Percentiles rank a stretch among this genome's conserved stretches.
phyloP scores from a whole-genome alignment of 176 grass and related monocot genomes.

The Carex scoparia region DNA sequence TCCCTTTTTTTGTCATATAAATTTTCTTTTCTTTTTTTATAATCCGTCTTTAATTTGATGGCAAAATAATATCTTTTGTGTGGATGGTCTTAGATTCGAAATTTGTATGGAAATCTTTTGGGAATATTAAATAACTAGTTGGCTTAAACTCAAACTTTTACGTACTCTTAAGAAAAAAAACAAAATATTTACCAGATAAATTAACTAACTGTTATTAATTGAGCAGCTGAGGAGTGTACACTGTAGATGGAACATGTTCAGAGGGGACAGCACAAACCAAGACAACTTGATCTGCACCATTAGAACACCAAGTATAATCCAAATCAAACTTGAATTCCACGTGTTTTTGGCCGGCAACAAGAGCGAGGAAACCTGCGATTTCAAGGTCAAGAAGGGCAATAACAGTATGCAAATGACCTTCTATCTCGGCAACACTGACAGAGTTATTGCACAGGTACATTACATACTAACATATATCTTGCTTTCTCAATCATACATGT shows the following conservation, averaged over 20 bases:
- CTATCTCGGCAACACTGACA: constrained; percentile 18
- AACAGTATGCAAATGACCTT: constrained; percentile 23
- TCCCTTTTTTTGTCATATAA: neutral
- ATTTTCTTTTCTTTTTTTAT: no score
- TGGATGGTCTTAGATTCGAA: no score
- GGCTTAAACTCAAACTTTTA: no score
- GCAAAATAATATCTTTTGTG: no score
- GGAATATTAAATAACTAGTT: no score
- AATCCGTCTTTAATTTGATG: no score
- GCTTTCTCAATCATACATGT: neutral
- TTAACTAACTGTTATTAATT: neutral
- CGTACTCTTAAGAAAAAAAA: no score
- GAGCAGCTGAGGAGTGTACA: constrained; percentile 1
- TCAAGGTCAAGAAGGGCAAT: constrained; percentile 45
- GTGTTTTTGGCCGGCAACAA: constrained; percentile 41
- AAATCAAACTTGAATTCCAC: constrained; percentile 32
- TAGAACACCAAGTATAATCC: constrained; percentile 20
- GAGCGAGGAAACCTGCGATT: constrained; percentile 26
- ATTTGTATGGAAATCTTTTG: no score
- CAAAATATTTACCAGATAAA: no score
- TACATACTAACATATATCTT: neutral
- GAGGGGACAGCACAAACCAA: constrained; percentile 36
- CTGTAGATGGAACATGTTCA: constrained; percentile 34
- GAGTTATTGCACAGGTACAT: constrained; percentile 23
- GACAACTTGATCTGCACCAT: constrained; percentile 41